Percentiles rank a stretch among this genome's conserved stretches.
phyloP scores from a whole-genome alignment of 1,139 yeast species.

The Yarrowia galli region DNA sequence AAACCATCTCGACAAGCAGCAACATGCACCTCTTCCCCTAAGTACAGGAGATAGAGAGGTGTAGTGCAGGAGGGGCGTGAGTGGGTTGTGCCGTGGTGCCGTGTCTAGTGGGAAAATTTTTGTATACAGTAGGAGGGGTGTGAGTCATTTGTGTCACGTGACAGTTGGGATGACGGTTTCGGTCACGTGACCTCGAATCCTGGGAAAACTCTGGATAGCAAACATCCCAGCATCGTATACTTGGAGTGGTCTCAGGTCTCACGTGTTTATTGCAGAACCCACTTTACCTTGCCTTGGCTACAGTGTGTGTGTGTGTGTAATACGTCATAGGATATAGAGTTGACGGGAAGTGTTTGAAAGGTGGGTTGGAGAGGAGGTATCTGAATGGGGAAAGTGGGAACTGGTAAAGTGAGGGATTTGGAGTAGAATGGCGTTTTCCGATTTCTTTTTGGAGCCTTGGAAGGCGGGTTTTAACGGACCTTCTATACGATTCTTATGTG shows the following conservation, averaged over 20 bases:
- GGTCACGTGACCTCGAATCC: neutral
- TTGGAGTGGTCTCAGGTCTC: neutral
- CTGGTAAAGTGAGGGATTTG: no score
- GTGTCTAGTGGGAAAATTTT: constrained; percentile 25
- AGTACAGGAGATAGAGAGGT: constrained; percentile 39
- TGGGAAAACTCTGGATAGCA: neutral
- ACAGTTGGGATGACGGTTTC: neutral
- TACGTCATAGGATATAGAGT: neutral
- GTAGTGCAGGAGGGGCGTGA: constrained; percentile 2
- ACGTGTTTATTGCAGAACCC: constrained; percentile 25
- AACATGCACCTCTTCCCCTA: constrained; percentile 37
- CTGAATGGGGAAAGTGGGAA: no score
- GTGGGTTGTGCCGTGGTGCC: constrained; percentile 1
- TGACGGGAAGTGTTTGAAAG: neutral
- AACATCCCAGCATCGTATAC: neutral
- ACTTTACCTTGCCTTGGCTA: neutral
- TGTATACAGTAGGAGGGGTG: neutral
- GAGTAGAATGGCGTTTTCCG: no score
- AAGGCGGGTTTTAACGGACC: no score
- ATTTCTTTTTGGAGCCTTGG: no score
- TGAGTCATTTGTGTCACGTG: neutral
- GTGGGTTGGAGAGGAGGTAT: neutral
- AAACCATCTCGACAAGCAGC: constrained; percentile 23
- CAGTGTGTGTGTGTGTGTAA: no score
- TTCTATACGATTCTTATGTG: no score